These are phyloP conservation scores for Fusarium scirpi DNA, from an alignment of 2,329 filamentous ascomycete genomes.

Conservation along the genomic window DNA sequence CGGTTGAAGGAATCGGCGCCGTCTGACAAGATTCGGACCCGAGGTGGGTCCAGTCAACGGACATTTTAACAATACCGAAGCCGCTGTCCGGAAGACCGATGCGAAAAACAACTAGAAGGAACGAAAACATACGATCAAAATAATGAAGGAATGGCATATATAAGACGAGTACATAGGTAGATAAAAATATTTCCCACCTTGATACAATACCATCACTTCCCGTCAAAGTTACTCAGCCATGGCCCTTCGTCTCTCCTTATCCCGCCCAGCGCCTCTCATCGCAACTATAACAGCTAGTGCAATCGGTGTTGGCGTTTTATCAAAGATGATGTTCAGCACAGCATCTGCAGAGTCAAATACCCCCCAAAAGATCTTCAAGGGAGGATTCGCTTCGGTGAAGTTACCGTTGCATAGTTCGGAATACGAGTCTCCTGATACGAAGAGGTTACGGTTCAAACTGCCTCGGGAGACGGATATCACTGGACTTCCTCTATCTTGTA, in stretches of 20 bases:
- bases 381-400: conserved; percentile 57
- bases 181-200: too few relatives aligned
- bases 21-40: background rate
- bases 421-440: conserved; percentile 69
- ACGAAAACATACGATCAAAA: conserved; percentile 5
- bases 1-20: background rate
- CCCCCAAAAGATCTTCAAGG: conserved; percentile 48
- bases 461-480: conserved; percentile 60
- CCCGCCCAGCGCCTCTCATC: conserved; percentile 41
- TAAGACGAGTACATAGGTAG: background rate
- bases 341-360: conserved; percentile 39
- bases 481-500: conserved; percentile 64
- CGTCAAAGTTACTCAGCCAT: conserved; percentile 4
- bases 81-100: background rate
- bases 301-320: conserved; percentile 29
- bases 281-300: conserved; percentile 40
- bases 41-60: background rate
- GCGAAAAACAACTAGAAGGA: background rate
- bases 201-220: background rate
- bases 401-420: conserved; percentile 64
- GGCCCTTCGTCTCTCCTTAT: conserved; percentile 25
- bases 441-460: conserved; percentile 67
- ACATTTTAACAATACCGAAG: background rate
- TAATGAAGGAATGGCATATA: background rate
- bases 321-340: conserved; percentile 39